Base-by-base conservation (phyloP, 352 stramenopile species). In the Albugo candida region DNA sequence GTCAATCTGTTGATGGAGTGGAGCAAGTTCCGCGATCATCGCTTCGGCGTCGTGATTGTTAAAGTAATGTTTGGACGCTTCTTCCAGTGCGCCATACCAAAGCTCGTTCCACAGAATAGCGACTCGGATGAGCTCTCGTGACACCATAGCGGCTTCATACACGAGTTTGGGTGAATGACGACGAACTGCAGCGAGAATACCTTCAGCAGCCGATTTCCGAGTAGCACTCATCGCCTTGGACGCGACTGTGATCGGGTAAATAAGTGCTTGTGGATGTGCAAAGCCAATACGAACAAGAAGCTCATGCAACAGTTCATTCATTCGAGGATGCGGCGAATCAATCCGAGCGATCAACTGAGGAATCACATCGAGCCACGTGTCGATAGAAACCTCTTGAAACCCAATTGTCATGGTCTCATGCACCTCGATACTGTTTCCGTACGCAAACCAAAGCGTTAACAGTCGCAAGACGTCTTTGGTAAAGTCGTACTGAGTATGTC, bases 71-170 rank as follows among this genome's bases (percentile, higher is more conserved):
- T 95, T 83, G 2, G 85, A 97, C 0, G 96, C 96, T 60, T 99
- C 92, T 61, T 99, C 96, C 2, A 99, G 72, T 13, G 72, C 74
- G 4, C 85, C 94, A 51, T 98, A 92, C 96, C 97, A 99, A 20
- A 97, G 71, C 61, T 99, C 97, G 53, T 98, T 87, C 95, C 95
- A 99, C 4, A 99, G 62, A 47, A 99, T 98, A 38, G 96, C 95
- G 14, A 99, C 94, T 43, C 95, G 86, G 55, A 99, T 99, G 18
- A 99, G 78, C 59, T 99, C 96, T 10, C 84, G 83, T 8, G 71
- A 88, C 8, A 95, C 82, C 69, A 98, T 92, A 13, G 95, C 72
- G 17, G 94, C 93, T 65, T 99, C 94, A 51, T 98, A 91, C 34
- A 99, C 95, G 36, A 99, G 71, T 38, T 85, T 76, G 45, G 85